Evolutionary conservation across 2,329 filamentous ascomycete genomes (phyloP).

Genomic region (Pezicula rhizophila): DNA sequence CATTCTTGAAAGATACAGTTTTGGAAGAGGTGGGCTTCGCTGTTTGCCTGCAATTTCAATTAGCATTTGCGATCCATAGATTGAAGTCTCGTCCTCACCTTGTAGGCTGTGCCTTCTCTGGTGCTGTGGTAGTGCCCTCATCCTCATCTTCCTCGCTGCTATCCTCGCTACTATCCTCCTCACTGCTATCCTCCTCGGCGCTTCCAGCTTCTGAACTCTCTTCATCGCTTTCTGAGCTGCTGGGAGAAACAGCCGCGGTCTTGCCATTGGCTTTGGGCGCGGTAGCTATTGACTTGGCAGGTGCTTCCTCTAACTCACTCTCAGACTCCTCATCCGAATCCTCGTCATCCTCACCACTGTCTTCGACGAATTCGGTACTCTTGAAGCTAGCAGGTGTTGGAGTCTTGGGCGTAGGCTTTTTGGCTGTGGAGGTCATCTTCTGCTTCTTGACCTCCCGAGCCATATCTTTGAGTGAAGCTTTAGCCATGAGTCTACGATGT

Average conservation of each 20-base stretch:
- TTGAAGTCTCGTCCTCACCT: constrained; percentile 7
- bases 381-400: constrained; percentile 11
- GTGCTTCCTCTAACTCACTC: constrained; percentile 17
- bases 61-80: no score
- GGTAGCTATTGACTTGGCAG: constrained; percentile 8
- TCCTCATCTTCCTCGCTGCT: constrained; percentile 32
- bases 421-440: constrained; percentile 9
- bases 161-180: constrained; percentile 32
- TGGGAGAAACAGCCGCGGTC: constrained; percentile 11
- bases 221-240: constrained; percentile 13
- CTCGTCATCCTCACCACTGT: constrained; percentile 23
- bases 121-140: constrained; percentile 14
- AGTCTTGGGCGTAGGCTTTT: constrained; percentile 5
- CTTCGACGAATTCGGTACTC: constrained; percentile 23
- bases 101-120: constrained; percentile 1
- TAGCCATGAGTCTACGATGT: constrained; percentile 8
- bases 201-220: constrained; percentile 12
- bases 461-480: constrained; percentile 11
- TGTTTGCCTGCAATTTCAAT: constrained; percentile 7
- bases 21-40: constrained; percentile 9
- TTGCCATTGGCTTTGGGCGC: constrained; percentile 19
- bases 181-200: constrained; percentile 18
- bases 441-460: constrained; percentile 1
- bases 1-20: constrained; percentile 9
- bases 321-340: constrained; percentile 15